Evolutionary conservation across 306 rosid species (phyloP), one percentile per base, ranked within the genome.

Genomic region (Gleditsia sinensis): DNA sequence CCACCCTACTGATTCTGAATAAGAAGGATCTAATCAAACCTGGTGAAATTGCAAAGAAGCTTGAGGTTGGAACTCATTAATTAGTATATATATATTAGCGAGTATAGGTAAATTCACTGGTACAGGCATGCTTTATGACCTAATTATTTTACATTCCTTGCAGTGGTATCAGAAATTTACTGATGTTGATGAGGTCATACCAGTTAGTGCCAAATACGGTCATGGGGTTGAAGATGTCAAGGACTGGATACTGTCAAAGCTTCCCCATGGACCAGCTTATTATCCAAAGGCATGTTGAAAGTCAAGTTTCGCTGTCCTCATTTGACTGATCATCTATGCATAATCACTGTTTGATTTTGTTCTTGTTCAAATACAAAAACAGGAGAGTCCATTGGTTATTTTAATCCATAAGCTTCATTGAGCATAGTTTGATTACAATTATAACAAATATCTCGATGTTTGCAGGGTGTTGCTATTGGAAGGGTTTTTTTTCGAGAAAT

Each of bases 181-280:
- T 12, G 74, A 90, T 32, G 89, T 86, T 60, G 99, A 94, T 65
- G 99, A 92, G 84, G 93, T 94, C 65, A 94, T 94, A 80, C 99
- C 99, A 40, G 99, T 92, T 73, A 94, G 99, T 85, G 97, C 99
- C 71, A 94, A 92, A 82, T 88, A 78, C 69, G 97, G 99, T 13
- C 96, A 94, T 21, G 99, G 99, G 36, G 83, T 94, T 69, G 96
- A 92, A 71, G 97, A 94, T 55, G 89, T 94, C 74, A 92, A 86
- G 88, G 89, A 90, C 45, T 94, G 99, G 97, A 88, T 94, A 78
- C 83, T 92, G 71, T 92, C 96, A 62, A 92, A 94, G 84, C 91
- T 94, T 75, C 99, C 97, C 5, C 5, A 84, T 16, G 99, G 97
- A 48, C 99, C 97, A 69, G 88, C 96, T 66, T 92, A 90, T 78